Conservation (phyloP, 2,329 filamentous ascomycete species). For the Erysiphe pulchra region DNA sequence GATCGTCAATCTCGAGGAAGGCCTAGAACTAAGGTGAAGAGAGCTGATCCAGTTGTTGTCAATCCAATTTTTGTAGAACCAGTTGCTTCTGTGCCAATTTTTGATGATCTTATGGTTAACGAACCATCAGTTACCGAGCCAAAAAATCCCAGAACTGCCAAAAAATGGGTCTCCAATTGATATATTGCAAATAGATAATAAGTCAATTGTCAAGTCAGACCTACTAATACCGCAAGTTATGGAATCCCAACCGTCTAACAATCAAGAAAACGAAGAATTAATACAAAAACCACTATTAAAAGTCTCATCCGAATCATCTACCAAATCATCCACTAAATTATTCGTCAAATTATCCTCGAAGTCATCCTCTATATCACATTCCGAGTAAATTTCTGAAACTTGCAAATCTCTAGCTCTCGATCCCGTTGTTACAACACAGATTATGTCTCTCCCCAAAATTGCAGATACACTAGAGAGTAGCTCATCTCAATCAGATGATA, state of each 20-base stretch:
- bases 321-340: too few relatives aligned
- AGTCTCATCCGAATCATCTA: too few relatives aligned
- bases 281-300: too few relatives aligned
- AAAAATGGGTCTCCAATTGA: not conserved
- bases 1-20: not conserved
- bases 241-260: too few relatives aligned
- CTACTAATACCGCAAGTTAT: too few relatives aligned
- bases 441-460: not conserved
- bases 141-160: not conserved
- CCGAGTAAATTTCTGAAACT: not conserved
- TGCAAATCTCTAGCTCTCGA: not conserved
- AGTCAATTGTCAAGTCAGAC: too few relatives aligned
- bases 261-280: too few relatives aligned
- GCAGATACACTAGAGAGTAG: not conserved
- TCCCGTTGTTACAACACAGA: not conserved
- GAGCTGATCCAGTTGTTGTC: not conserved
- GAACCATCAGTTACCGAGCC: too few relatives aligned
- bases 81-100: not conserved
- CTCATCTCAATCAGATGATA: not conserved
- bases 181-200: not conserved
- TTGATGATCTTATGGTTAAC: too few relatives aligned
- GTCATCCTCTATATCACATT: not conserved
- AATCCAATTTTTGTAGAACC: not conserved
- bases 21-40: not conserved
- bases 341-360: not conserved